These are phyloP conservation scores for Bretziella fagacearum DNA, from an alignment of 2,329 filamentous ascomycete species.

Conservation along the genomic window DNA sequence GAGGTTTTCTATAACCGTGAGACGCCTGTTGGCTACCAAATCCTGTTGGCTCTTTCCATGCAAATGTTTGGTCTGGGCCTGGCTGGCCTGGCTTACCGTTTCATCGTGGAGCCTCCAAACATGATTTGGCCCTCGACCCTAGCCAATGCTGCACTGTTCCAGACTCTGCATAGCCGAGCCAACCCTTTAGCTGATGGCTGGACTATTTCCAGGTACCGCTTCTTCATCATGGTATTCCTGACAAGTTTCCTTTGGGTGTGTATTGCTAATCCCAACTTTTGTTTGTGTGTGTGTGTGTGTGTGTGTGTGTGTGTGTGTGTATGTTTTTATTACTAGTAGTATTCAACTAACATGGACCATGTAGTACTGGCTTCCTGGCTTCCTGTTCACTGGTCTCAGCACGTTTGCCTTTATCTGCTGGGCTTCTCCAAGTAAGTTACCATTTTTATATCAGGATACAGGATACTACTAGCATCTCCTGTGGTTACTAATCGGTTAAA, in stretches of 20 bases:
- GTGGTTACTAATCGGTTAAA: not conserved
- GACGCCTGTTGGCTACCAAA: slow-evolving; percentile 36
- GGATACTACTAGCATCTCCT: not conserved
- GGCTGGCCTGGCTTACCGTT: slow-evolving; percentile 36
- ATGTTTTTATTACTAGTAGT: too few species aligned
- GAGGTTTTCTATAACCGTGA: slow-evolving; percentile 38
- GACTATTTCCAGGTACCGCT: slow-evolving; percentile 43
- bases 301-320: too few species aligned
- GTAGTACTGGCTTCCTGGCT: slow-evolving; percentile 35
- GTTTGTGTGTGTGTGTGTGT: too few species aligned
- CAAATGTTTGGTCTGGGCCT: slow-evolving; percentile 40
- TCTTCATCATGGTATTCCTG: slow-evolving; percentile 40
- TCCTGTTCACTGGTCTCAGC: slow-evolving; percentile 28
- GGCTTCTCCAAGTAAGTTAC: slow-evolving; percentile 31
- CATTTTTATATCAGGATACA: not conserved
- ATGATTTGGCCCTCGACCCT: slow-evolving; percentile 43
- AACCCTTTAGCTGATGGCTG: slow-evolving; percentile 39
- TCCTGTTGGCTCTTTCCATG: slow-evolving; percentile 35
- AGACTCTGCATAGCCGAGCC: slow-evolving; percentile 29
- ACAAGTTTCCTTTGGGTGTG: slow-evolving; percentile 28
- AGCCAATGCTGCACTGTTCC: slow-evolving; percentile 35
- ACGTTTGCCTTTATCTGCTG: slow-evolving; percentile 46
- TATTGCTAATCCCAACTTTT: slow-evolving; percentile 20
- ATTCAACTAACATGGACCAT: too few species aligned
- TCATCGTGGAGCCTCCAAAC: slow-evolving; percentile 35